Base-by-base conservation (phyloP, 352 stramenopile genomes). In the Pythium brassicae region DNA sequence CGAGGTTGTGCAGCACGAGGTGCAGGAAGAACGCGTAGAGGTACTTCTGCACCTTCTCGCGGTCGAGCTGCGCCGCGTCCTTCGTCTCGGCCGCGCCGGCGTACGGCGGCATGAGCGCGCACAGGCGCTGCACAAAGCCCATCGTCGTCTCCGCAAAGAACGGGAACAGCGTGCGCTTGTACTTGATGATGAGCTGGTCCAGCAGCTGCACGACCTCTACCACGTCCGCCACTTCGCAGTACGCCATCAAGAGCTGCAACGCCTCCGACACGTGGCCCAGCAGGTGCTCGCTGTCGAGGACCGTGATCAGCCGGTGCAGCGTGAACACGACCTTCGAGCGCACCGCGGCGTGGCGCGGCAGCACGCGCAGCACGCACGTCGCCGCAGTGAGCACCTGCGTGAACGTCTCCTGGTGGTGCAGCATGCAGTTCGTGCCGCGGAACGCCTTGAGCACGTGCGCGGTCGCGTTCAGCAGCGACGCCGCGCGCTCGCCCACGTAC, bases 121-220 rank as follows among this genome's bases (percentile, higher is more conserved):
- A 89, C 56, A 94, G 51, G 35, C 88, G 82, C 60, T 89, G 70
- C 35, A 94, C 69, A 37, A 94, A 94, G 19, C 66, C 66, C 51
- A 94, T 68, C 10, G 67, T 72, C 4, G 68, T 80, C 49, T 78
- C 71, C 49, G 92, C 76, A 46, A 94, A 72, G 45, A 94, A 88
- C 17, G 65, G 65, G 0, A 77, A 76, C 7, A 94, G 66, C 34
- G 66, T 71, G 6, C 77, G 64, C 45, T 92, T 94, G 75, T 92
- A 83, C 62, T 88, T 86, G 69, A 92, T 90, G 57, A 94, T 90
- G 39, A 94, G 69, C 64, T 94, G 84, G 64, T 92, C 78, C 35
- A 94, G 59, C 10, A 94, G 63, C 65, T 92, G 84, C 50, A 94
- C 82, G 25, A 92, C 78, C 55, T 94, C 84, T 34, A 94, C 66